A percentile compares a stretch with the other conserved stretches of the same genome.
Evolutionary conservation across 441 rosid species (phyloP).

Genomic region (Kokia cookei): DNA sequence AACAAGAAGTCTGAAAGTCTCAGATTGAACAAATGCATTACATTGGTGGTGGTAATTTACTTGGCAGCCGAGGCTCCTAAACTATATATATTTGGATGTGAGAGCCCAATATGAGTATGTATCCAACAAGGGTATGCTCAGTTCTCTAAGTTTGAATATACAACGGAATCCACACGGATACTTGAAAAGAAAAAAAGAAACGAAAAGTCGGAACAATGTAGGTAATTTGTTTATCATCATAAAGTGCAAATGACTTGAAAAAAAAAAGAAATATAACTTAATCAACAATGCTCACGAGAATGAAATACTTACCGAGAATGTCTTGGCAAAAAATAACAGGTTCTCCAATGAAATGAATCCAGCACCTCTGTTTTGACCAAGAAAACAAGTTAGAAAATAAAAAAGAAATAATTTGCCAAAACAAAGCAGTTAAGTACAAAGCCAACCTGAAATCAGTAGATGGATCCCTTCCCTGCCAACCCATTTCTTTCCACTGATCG

Average conservation of each 20-base stretch:
- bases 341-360: conserved; percentile 93
- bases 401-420: background rate
- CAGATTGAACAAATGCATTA: background rate
- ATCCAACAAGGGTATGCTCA: background rate
- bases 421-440: background rate
- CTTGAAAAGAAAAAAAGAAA: background rate
- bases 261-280: background rate
- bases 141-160: background rate
- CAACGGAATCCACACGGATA: background rate
- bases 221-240: background rate
- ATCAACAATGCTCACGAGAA: background rate
- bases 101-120: background rate
- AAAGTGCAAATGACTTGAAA: background rate
- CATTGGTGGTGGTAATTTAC: background rate
- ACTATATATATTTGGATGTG: background rate
- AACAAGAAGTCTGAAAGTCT: background rate
- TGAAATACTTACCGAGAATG: conserved; percentile 52
- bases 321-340: conserved; percentile 80
- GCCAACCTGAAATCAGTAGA: conserved; percentile 85
- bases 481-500: conserved; percentile 95
- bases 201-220: background rate
- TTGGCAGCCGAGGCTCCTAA: background rate
- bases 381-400: background rate
- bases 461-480: conserved; percentile 97
- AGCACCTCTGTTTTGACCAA: conserved; percentile 59